Conservation (phyloP, 1,284 basidiomycete species). For the Ustilago sp. region DNA sequence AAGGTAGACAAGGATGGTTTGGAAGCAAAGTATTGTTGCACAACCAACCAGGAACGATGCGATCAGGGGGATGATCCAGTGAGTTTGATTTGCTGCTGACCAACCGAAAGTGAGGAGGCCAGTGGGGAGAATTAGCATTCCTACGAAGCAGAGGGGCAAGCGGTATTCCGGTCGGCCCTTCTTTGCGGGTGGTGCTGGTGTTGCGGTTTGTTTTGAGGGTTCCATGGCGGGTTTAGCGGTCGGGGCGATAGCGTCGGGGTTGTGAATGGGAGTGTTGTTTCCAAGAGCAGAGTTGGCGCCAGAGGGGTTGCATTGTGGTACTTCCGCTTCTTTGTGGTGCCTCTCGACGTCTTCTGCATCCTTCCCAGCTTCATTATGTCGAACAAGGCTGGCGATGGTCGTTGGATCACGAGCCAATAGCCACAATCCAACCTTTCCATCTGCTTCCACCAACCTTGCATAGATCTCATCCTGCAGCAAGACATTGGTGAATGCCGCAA, state of each 20-base stretch:
- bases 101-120: constrained; percentile 70
- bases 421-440: constrained; percentile 48
- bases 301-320: not conserved
- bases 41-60: constrained; percentile 58
- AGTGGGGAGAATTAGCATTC: constrained; percentile 71
- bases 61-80: constrained; percentile 56
- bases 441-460: constrained; percentile 48
- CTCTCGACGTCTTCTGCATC: constrained; percentile 9
- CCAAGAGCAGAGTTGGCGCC: constrained; percentile 19
- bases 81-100: constrained; percentile 48
- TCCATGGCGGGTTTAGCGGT: not conserved
- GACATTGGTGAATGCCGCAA: constrained; percentile 69
- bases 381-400: not conserved
- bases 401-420: constrained; percentile 29
- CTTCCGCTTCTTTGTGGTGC: not conserved
- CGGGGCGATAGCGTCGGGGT: constrained; percentile 1
- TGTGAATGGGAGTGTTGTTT: constrained; percentile 21
- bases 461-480: constrained; percentile 71
- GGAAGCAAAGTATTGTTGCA: constrained; percentile 70
- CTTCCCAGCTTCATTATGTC: not conserved
- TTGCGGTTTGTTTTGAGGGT: not conserved
- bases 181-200: constrained; percentile 7
- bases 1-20: constrained; percentile 70
- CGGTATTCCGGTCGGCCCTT: constrained; percentile 61
- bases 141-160: constrained; percentile 71